Evolutionary conservation across 495 filamentous ascomycete genomes (phyloP).

Genomic region (Trypethelium eluteriae): DNA sequence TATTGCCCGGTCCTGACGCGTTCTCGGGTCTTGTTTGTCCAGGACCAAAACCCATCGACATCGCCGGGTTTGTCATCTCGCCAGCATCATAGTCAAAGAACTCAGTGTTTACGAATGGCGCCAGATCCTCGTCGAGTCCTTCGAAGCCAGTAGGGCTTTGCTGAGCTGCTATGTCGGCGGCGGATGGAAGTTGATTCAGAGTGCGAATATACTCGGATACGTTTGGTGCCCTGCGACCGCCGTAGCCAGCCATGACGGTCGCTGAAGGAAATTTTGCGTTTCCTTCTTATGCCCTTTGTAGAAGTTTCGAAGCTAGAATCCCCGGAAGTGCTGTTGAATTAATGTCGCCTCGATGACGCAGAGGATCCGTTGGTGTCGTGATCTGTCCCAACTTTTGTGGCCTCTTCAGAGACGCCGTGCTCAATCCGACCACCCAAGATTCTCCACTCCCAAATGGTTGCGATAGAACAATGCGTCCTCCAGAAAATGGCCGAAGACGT

Average conservation of each 20-base stretch:
- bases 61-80: neutral
- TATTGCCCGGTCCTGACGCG: conserved; percentile 12
- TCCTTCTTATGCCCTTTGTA: neutral
- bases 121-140: conserved; percentile 62
- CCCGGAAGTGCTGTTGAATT: neutral
- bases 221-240: conserved; percentile 65
- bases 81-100: conserved; percentile 78
- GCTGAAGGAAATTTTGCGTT: neutral
- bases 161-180: conserved; percentile 56
- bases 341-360: conserved; percentile 6
- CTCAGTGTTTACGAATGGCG: conserved; percentile 85
- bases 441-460: neutral
- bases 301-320: neutral
- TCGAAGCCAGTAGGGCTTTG: conserved; percentile 51
- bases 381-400: neutral
- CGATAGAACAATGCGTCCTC: neutral
- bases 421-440: neutral
- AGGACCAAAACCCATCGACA: neutral
- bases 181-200: conserved; percentile 67
- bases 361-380: neutral
- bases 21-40: conserved; percentile 15
- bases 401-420: neutral
- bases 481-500: neutral
- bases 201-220: conserved; percentile 83
- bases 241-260: conserved; percentile 56